Evolutionary conservation across 257 asterid species (phyloP).

Genomic region (Jacaranda copaia): DNA sequence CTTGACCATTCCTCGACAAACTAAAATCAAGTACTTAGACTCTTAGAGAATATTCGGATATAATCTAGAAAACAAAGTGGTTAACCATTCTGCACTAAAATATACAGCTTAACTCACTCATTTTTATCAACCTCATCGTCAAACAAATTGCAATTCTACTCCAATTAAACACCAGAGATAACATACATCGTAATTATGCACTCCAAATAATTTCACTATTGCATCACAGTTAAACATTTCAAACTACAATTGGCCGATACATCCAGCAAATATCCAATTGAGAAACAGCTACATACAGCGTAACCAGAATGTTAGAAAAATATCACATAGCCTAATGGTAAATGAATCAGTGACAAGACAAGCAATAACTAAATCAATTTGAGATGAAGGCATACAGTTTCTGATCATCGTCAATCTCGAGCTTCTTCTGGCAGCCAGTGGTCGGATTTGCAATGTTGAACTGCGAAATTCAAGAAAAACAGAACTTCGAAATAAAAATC

Average conservation of each 20-base stretch:
- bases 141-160: not conserved
- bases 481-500: not conserved
- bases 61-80: not conserved
- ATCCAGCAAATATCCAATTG: not conserved
- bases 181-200: not conserved
- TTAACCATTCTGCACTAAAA: not conserved
- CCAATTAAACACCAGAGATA: not conserved
- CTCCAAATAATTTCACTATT: not conserved
- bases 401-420: conserved; percentile 63
- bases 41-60: not conserved
- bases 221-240: not conserved
- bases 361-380: not conserved
- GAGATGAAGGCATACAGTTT: conserved; percentile 48
- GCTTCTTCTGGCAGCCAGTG: conserved; percentile 71
- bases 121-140: not conserved
- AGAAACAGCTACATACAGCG: not conserved
- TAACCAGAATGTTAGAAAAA: not conserved
- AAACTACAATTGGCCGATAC: not conserved
- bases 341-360: not conserved
- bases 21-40: not conserved
- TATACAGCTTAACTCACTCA: not conserved
- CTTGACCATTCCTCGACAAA: not conserved
- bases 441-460: conserved; percentile 62
- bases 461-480: conserved; percentile 34
- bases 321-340: not conserved